Base-by-base conservation (phyloP, 2,329 filamentous ascomycete species). In the Aspergillus tubingensis region DNA sequence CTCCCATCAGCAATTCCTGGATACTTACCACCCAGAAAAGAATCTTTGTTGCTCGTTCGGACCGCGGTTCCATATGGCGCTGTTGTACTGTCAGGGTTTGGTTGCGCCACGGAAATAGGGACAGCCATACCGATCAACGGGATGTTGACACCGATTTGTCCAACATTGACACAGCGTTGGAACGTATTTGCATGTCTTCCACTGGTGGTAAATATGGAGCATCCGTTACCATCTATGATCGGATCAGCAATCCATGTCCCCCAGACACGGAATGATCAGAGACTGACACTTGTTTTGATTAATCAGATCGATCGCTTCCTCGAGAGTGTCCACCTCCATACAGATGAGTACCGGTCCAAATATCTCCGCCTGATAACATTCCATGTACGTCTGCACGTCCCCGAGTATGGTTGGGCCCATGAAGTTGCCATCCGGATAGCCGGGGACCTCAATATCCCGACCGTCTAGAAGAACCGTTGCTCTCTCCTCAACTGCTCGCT, bases 401-500 rank as follows among this genome's bases (percentile, higher is more conserved):
- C 69, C 67, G 53, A 77, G 68, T 63, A 77, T 76, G 0, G 74
- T 77, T 2, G 74, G 75, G 1, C 71, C 75, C 72, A 86, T 82
- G 77, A 82, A 88, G 77, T 88, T 88, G 65, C 85, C 85, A 61
- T 87, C 83, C 58, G 85, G 83, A 71, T 87, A 87, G 67, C 86
- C 86, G 58, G 79, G 77, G 1, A 84, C 85, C 75, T 82, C 83
- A 69, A 82, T 79, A 52, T 84, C 83, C 59, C 86, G 78, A 13
- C 86, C 86, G 64, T 88, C 86, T 10, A 87, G 79, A 1, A 87
- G 74, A 60, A 88, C 84, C 0, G 82, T 85, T 1, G 86, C 86
- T 56, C 86, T 85, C 69, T 88, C 86, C 66, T 83, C 80, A 67
- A 85, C 82, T 2, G 86, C 86, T 59, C 81, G 83, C n/a, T 80